Base-by-base conservation (phyloP, 768 basidiomycete genomes). In the Phaeotremella skinneri region DNA sequence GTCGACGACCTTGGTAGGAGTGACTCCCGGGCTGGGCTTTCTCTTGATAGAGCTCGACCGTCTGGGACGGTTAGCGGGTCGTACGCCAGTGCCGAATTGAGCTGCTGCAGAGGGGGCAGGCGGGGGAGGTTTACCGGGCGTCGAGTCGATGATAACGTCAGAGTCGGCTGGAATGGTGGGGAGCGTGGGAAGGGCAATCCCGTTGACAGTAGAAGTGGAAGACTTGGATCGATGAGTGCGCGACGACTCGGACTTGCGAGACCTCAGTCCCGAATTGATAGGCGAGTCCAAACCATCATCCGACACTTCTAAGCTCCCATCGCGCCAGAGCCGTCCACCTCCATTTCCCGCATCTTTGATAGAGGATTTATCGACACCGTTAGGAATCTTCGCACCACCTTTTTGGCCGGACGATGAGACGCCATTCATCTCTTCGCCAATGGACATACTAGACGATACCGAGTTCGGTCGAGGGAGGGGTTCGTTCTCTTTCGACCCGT, bases 1-100 rank as follows among this genome's bases (percentile, higher is more conserved):
- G 78, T 92, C 88, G 29, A 89, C 71, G 25, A 56, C 71, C 42
- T 70, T 81, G 21, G 56, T 64, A 21, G 72, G 69, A 13, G 60
- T 64, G 6, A 68, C 69, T 3, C 69, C 72, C 0, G 69, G 69
- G 55, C 63, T 69, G 1, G 60, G 57, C 49, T 74, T 71, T 39
- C 67, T 53, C 56, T 69, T 71, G 32, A 71, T 66, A 53, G 58
- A 61, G 42, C 69, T 74, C 41, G 62, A 63, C 37, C 69, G 49
- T 32, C 69, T 56, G 31, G 62, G 61, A 29, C 69, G 49, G 14
- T 64, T 68, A 6, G 60, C 39, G 23, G 53, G 32, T 31, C 45
- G 17, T 11, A 45, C 43, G 53, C 30, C 4, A 65, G 63, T 50
- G 37, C 51, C 32, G 14, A 31, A n/a, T 56, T 57, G 17, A 49